Evolutionary conservation across 331 rosid species (phyloP).

Genomic region (Cydonia oblonga): DNA sequence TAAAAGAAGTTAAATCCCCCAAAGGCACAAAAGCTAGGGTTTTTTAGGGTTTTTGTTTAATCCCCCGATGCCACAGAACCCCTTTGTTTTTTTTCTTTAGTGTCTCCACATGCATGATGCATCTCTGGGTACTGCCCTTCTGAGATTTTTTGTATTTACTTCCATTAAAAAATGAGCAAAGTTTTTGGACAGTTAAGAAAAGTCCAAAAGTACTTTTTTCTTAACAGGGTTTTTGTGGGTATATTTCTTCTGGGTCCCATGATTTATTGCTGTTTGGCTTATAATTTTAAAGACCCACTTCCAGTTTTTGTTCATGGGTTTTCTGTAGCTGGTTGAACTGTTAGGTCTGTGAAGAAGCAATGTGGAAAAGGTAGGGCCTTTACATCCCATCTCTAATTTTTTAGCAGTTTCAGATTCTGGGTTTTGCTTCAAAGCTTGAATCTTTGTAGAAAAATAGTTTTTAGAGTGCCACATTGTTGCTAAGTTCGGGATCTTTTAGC

Average conservation of each 20-base stretch:
- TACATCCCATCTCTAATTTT: not conserved
- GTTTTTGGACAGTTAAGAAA: not conserved
- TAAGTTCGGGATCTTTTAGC: constrained; percentile 23
- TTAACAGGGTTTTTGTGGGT: constrained; percentile 6
- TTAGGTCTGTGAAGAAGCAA: constrained; percentile 8
- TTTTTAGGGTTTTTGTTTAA: not conserved
- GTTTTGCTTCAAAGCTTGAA: constrained; percentile 18
- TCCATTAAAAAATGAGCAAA: not conserved
- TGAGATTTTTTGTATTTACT: not conserved
- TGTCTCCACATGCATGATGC: constrained; percentile 44
- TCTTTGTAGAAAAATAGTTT: constrained; percentile 9
- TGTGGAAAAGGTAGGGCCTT: constrained; percentile 16
- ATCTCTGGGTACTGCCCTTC: constrained; percentile 17
- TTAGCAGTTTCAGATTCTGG: constrained; percentile 7
- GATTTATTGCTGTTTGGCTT: constrained; percentile 45
- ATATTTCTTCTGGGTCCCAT: constrained; percentile 43
- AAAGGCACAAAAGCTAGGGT: not conserved
- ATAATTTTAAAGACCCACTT: constrained; percentile 31
- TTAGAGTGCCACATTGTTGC: constrained; percentile 28
- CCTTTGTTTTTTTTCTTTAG: constrained; percentile 17
- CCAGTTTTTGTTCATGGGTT: constrained; percentile 24
- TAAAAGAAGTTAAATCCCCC: constrained; percentile 18
- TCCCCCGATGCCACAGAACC: not conserved
- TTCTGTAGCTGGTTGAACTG: constrained; percentile 20
- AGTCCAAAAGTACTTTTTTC: constrained; percentile 4